Evolutionary conservation across 441 rosid species (phyloP).

Genomic region (Mallotus japonicus): DNA sequence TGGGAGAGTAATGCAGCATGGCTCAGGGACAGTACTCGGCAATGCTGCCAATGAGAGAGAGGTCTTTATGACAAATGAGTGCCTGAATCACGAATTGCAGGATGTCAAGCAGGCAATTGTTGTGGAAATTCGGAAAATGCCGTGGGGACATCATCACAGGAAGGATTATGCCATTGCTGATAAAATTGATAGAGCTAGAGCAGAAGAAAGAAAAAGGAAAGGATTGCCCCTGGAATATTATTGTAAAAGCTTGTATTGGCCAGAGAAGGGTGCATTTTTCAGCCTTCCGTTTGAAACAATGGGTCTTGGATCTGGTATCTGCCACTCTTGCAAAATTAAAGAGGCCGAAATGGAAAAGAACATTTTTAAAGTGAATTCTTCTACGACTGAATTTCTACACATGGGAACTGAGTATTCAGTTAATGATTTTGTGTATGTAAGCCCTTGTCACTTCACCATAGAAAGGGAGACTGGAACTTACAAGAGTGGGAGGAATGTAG

Average conservation of each 20-base stretch:
- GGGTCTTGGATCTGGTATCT: constrained; percentile 61
- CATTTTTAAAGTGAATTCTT: constrained; percentile 36
- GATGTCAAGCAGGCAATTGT: constrained; percentile 45
- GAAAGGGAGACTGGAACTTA: constrained; percentile 41
- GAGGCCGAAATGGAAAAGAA: constrained; percentile 40
- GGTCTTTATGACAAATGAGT: constrained; percentile 60
- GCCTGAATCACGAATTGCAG: constrained; percentile 48
- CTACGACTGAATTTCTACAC: constrained; percentile 40
- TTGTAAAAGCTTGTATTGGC: constrained; percentile 76
- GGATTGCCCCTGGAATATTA: constrained; percentile 63
- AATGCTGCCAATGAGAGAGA: constrained; percentile 74
- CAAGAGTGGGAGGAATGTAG: constrained; percentile 77
- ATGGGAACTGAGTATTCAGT: constrained; percentile 46
- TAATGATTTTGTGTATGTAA: constrained; percentile 66
- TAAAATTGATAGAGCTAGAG: constrained; percentile 56
- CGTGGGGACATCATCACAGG: constrained; percentile 71
- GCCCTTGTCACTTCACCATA: constrained; percentile 41
- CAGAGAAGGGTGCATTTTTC: constrained; percentile 82
- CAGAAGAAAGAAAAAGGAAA: constrained; percentile 66
- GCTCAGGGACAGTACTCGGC: constrained; percentile 65
- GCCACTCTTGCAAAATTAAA: constrained; percentile 52
- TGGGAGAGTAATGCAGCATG: constrained; percentile 60
- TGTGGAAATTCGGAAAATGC: constrained; percentile 48
- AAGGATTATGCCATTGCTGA: constrained; percentile 45
- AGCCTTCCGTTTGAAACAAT: constrained; percentile 50